These are phyloP conservation scores for Solanum hybrid DNA, from an alignment of 305 asterid genomes.

Conservation along the genomic window DNA sequence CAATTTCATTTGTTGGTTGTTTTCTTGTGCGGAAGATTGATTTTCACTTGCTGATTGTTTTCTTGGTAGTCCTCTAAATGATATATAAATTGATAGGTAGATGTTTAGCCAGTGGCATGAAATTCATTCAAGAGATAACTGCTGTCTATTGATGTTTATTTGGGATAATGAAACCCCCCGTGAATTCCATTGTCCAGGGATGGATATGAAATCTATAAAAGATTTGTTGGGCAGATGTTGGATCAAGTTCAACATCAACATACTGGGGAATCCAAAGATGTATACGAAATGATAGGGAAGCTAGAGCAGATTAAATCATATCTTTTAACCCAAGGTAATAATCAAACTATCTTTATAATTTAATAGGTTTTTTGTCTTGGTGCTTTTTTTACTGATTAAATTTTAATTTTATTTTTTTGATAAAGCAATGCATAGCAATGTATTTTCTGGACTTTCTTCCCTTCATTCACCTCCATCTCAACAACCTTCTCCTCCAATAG, in stretches of 20 bases:
- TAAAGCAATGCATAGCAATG: background rate
- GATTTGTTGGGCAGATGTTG: too few relatives aligned
- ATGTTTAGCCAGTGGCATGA: background rate
- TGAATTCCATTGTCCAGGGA: background rate
- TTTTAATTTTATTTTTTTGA: too few relatives aligned
- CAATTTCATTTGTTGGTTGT: background rate
- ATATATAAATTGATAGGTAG: background rate
- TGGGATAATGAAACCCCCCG: background rate
- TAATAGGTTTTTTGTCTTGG: background rate
- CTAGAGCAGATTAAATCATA: too few relatives aligned
- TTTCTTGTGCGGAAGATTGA: background rate
- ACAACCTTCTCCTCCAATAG: background rate
- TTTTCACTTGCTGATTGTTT: background rate
- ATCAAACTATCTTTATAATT: too few relatives aligned
- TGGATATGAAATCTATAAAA: too few relatives aligned
- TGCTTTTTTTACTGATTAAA: too few relatives aligned
- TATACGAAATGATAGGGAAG: too few relatives aligned
- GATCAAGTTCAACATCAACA: too few relatives aligned
- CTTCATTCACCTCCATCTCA: background rate
- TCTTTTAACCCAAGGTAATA: too few relatives aligned
- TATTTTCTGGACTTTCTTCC: background rate
- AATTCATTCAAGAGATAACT: background rate
- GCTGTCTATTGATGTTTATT: background rate
- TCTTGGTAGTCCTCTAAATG: too few relatives aligned
- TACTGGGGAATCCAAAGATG: too few relatives aligned